phyloP scores from a whole-genome alignment of 768 basidiomycete species.

The Amanita thiersii region DNA sequence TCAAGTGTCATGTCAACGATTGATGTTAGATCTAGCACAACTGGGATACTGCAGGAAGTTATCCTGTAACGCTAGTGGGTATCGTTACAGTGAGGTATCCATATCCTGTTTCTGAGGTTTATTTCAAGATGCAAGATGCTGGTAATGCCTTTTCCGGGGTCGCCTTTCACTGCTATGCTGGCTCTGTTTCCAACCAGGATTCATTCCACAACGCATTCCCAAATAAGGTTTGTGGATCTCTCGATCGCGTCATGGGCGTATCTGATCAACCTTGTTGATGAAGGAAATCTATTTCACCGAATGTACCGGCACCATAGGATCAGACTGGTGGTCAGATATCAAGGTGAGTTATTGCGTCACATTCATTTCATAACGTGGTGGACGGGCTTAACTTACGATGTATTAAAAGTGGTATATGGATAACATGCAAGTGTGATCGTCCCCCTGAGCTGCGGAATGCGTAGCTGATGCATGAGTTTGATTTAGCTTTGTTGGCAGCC shows the following conservation, averaged over 20 bases:
- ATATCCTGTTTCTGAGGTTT: background rate
- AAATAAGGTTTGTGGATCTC: conserved; percentile 29
- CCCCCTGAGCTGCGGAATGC: background rate
- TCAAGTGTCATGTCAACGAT: background rate
- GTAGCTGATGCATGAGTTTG: background rate
- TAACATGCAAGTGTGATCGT: conserved; percentile 37
- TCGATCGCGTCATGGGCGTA: background rate
- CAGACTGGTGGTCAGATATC: conserved; percentile 76
- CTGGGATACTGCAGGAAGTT: conserved; percentile 58
- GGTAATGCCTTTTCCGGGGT: conserved; percentile 53
- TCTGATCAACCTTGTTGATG: background rate
- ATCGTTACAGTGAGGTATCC: background rate
- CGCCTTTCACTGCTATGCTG: conserved; percentile 67
- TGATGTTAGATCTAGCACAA: conserved; percentile 39
- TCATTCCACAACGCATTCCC: conserved; percentile 49
- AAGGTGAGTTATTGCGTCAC: conserved; percentile 36
- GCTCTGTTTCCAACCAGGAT: conserved; percentile 44
- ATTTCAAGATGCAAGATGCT: conserved; percentile 42
- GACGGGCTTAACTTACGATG: background rate
- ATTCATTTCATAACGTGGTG: background rate
- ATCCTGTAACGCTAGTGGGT: conserved; percentile 41
- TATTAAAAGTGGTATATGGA: conserved; percentile 66
- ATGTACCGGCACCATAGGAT: conserved; percentile 56
- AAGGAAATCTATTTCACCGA: conserved; percentile 49
- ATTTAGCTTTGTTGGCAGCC: conserved; percentile 10